These are phyloP conservation scores for Metschnikowia anglica DNA, from an alignment of 805 yeast genomes.

Conservation along the genomic window DNA sequence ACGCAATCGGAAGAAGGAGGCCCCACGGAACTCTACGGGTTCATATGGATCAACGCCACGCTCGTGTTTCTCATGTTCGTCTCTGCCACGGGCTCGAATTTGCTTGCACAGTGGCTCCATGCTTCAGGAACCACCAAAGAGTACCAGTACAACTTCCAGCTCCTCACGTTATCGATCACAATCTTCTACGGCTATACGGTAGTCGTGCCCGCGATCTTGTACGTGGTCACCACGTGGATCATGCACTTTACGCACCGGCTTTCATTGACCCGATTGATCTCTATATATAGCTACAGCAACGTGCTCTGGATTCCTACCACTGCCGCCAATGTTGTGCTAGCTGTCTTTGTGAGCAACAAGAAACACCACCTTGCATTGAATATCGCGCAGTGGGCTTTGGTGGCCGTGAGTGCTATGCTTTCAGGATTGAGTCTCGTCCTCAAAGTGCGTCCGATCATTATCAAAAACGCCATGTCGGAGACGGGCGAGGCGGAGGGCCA, in stretches of 20 bases:
- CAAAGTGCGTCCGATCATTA: conserved; percentile 43
- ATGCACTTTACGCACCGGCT: conserved; percentile 51
- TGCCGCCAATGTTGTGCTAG: conserved; percentile 55
- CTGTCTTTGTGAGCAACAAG: conserved; percentile 44
- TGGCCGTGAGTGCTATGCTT: conserved; percentile 56
- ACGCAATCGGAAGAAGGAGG: conserved; percentile 31
- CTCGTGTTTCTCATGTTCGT: conserved; percentile 73
- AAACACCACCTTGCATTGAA: conserved; percentile 39
- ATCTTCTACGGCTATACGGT: conserved; percentile 77
- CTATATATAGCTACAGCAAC: conserved; percentile 84
- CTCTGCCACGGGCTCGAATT: conserved; percentile 65
- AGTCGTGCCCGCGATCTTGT: conserved; percentile 57
- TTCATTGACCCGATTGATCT: conserved; percentile 58
- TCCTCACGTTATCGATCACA: conserved; percentile 65
- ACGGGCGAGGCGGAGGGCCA: too few species aligned
- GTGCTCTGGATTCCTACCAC: conserved; percentile 86
- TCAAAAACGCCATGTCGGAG: conserved; percentile 41
- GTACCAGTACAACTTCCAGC: conserved; percentile 58
- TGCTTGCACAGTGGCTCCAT: conserved; percentile 57
- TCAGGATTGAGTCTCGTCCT: conserved; percentile 56
- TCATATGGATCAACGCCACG: conserved; percentile 88
- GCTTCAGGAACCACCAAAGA: conserved; percentile 35
- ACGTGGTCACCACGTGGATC: conserved; percentile 50
- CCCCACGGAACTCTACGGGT: conserved; percentile 72
- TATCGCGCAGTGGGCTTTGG: conserved; percentile 62